Base-by-base conservation (phyloP, 257 asterid genomes). In the Striga asiatica region DNA sequence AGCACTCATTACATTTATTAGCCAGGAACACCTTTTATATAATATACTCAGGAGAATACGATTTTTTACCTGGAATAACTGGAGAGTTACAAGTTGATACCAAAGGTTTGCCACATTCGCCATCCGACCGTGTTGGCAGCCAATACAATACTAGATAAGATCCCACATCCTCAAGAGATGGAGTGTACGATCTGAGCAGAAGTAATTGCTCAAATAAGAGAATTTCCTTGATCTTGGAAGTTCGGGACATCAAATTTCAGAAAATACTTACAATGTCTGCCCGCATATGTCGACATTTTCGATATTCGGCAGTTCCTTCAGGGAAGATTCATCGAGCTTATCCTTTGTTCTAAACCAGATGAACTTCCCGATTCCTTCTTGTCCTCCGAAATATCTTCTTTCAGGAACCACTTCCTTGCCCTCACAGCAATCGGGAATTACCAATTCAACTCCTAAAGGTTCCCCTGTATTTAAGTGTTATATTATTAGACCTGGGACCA, bases 11-110 rank as follows among this genome's bases (percentile, higher is more conserved):
- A n/a, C n/a, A n/a, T n/a, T n/a, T n/a, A n/a, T n/a, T n/a, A n/a
- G n/a, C n/a, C n/a, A n/a, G n/a, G n/a, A n/a, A n/a, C n/a, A n/a
- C n/a, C n/a, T n/a, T n/a, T n/a, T n/a, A n/a, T n/a, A n/a, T n/a
- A n/a, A n/a, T n/a, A n/a, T n/a, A n/a, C n/a, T n/a, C n/a, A n/a
- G n/a, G n/a, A n/a, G n/a, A n/a, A n/a, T n/a, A n/a, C n/a, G n/a
- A n/a, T n/a, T n/a, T n/a, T 49, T 56, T 71, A 92, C 98, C 95
- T 74, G 98, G 86, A 71, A 79, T 56, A 22, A 92, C 97, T 53
- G 94, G 88, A 77, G 80, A 74, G 50, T 84, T 80, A 58, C 81
- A 70, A 65, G 76, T 71, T 52, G 98, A 72, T 59, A 83, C 76
- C 70, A 92, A 17, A 37, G 95, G 79, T 57, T 50, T 60, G 60